Evolutionary conservation across 2,329 filamentous ascomycete genomes (phyloP).

Genomic region (Stagonosporopsis rhizophila): DNA sequence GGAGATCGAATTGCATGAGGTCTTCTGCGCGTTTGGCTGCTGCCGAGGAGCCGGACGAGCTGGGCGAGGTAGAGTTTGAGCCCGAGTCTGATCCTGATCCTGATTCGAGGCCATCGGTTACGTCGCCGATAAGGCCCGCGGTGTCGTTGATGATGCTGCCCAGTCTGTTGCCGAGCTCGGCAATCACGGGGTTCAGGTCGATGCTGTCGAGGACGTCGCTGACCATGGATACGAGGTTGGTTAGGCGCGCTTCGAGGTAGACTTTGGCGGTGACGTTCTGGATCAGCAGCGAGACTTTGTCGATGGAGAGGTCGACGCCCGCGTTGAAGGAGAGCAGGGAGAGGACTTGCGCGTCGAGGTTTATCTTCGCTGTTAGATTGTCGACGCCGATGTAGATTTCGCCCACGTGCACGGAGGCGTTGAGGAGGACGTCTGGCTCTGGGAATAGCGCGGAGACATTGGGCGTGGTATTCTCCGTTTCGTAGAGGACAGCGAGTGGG

Average conservation of each 20-base stretch:
- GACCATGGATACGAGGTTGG: slow-evolving; percentile 67
- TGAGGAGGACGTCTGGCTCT: slow-evolving; percentile 66
- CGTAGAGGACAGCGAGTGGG: slow-evolving; percentile 60
- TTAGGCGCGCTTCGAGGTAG: slow-evolving; percentile 65
- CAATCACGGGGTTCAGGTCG: slow-evolving; percentile 67
- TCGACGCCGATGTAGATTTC: slow-evolving; percentile 66
- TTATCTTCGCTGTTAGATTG: slow-evolving; percentile 67
- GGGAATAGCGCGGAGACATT: slow-evolving; percentile 52
- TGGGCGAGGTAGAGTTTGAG: slow-evolving; percentile 9
- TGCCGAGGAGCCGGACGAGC: slow-evolving; percentile 22
- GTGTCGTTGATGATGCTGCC: slow-evolving; percentile 56
- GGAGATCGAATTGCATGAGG: slow-evolving; percentile 55
- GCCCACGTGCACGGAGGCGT: slow-evolving; percentile 64
- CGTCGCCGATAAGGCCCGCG: slow-evolving; percentile 35
- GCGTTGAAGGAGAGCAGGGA: slow-evolving; percentile 67
- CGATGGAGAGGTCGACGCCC: slow-evolving; percentile 65
- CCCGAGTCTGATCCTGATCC: slow-evolving; percentile 9
- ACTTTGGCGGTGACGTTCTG: slow-evolving; percentile 66
- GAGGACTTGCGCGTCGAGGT: slow-evolving; percentile 66
- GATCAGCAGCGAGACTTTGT: slow-evolving; percentile 63
- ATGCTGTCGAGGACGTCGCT: slow-evolving; percentile 64
- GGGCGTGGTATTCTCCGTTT: slow-evolving; percentile 58
- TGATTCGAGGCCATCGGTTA: slow-evolving; percentile 25
- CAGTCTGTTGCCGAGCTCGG: slow-evolving; percentile 61
- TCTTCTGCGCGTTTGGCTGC: slow-evolving; percentile 41